Conservation (phyloP, 208 protist genomes). For the Wallacemonas sp. region DNA sequence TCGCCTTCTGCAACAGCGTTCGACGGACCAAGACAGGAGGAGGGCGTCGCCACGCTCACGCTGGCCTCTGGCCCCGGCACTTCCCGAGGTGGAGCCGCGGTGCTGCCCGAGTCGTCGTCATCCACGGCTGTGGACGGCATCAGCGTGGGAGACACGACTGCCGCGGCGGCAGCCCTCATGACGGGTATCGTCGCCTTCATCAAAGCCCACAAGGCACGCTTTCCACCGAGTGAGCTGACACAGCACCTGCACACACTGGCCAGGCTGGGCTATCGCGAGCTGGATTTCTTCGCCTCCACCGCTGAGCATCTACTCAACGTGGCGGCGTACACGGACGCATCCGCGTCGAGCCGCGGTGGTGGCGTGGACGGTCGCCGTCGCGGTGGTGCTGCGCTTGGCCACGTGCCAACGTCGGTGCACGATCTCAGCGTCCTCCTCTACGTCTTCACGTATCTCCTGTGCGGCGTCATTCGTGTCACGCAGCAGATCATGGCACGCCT, state of each 20-base stretch:
- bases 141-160: not conserved
- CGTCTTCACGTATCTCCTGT: conserved; percentile 79
- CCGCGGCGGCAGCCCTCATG: conserved; percentile 41
- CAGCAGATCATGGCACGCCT: conserved; percentile 81
- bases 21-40: too few species aligned
- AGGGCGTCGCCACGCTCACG: too few species aligned
- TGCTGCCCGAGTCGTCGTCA: too few species aligned
- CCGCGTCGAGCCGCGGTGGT: not conserved
- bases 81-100: too few species aligned
- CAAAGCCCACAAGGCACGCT: conserved; percentile 33
- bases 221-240: conserved; percentile 51
- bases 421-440: conserved; percentile 82
- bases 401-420: conserved; percentile 57
- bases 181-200: conserved; percentile 63
- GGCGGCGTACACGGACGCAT: conserved; percentile 4
- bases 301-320: conserved; percentile 62
- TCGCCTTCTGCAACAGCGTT: too few species aligned
- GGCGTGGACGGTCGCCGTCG: not conserved
- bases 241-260: conserved; percentile 59
- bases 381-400: not conserved
- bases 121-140: not conserved
- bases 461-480: conserved; percentile 77
- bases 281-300: conserved; percentile 71
- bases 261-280: conserved; percentile 61
- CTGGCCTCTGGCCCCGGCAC: too few species aligned